Base-by-base conservation (phyloP, 345 rosid genomes). In the Carallia brachiata region DNA sequence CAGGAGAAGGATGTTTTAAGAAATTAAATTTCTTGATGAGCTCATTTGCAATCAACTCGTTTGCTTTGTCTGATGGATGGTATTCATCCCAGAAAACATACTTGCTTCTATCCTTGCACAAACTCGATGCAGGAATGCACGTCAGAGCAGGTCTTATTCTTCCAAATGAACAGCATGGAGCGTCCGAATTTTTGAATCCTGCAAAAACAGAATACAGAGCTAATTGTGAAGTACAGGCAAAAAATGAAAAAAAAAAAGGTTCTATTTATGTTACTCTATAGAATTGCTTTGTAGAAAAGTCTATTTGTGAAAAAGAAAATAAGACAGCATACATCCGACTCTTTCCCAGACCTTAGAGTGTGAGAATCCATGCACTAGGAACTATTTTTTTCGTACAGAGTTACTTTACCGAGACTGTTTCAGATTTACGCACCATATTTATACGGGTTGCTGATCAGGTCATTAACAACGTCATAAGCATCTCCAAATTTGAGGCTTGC, bases 41-140 rank as follows among this genome's bases (percentile, higher is more conserved):
- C n/a, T 88, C 93, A 47, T 83, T 81, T 2, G 98, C 97, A 37
- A 93, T 83, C 69, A 91, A 78, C 79, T 89, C 84, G 57, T 91
- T 91, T 8, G 96, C 98, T 2, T 77, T 69, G 23, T 94, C 97
- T 3, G 96, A 81, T 15, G 98, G 98, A 72, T 94, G 98, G 68
- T 91, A 94, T 73, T 94, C 97, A n/a, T 91, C 98, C 98, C 98
- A 94, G 62, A 94, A 94, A 76, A 91, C 90, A 34, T 88, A 91
- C 77, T 89, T 88, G 84, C 91, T 94, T 78, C 98, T 77, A 72
- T 94, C 97, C 47, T 72, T 71, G 71, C 97, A 94, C 82, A 94
- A 60, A 52, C 83, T 85, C 5, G 98, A 94, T 36, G 90, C 95
- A 0, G 98, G 98, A 12, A 87, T 4, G 70, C 98, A 94, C 5